Base-by-base conservation (phyloP, 2,329 filamentous ascomycete genomes). In the Fusarium sp. region DNA sequence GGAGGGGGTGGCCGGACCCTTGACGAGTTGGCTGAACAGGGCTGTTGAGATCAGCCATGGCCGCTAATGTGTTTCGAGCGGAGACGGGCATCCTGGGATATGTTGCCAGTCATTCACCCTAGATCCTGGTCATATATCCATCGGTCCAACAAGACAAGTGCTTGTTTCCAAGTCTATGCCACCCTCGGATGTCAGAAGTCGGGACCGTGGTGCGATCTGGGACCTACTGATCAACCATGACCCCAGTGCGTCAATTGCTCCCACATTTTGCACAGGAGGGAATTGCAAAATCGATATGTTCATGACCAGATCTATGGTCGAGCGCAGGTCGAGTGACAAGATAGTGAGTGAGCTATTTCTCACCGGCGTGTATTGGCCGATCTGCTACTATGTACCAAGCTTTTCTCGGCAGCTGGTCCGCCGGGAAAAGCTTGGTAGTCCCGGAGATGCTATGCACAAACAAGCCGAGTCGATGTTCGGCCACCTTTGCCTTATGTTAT, bases 51-150 rank as follows among this genome's bases (percentile, higher is more conserved):
- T 81, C 78, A 81, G 75, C 77, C 75, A 78, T 75, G 75, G 76
- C 74, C 78, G 75, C 79, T 80, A 81, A 80, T 75, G 77, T 79
- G 79, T 81, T 80, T 80, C 77, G 77, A 79, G 77, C 76, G 72
- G 75, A 79, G 79, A 76, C 74, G 73, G 77, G 67, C 71, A 74
- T 76, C 73, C 73, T 74, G 63, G 72, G 67, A 74, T 63, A 75
- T 63, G 70, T 74, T 72, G 66, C 74, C 63, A 73, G 65, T 54
- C 52, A 70, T 62, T 31, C 65, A 74, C 63, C 73, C 73, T 55
- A 56, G 72, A 75, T 67, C 73, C 73, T 58, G 52, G 73, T 63
- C 63, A 55, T 51, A 56, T 64, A 59, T 68, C 44, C 62, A 71
- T 54, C 49, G 51, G 56, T 58, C 64, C 65, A 72, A 59, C 58